Base-by-base conservation (phyloP, 2,329 filamentous ascomycete species). In the Drechslerella coelobrocha region DNA sequence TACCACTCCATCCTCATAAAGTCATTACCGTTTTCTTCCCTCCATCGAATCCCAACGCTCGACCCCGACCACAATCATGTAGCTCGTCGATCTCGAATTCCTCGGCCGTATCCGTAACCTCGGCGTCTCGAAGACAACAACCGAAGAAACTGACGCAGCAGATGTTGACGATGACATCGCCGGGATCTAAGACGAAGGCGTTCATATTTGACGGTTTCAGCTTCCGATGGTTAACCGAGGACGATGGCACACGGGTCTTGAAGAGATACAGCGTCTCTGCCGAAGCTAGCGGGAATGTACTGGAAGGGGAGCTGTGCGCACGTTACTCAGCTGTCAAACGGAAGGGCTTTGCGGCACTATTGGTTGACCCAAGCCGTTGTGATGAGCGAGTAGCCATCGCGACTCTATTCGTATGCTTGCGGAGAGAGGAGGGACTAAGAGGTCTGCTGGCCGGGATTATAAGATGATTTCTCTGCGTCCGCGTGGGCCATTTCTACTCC, bases 311-410 rank as follows among this genome's bases (percentile, higher is more conserved):
- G 47, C 17, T 71, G 21, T 71, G 66, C 48, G 66, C 66, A 4
- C 61, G 61, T 34, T 71, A 71, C 39, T 63, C 66, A 14, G 37
- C 54, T 50, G 62, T 63, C 21, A 71, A 71, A 47, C 59, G 66
- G 19, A 71, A 71, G 29, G 50, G 51, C 19, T 41, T 63, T 54
- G 47, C 66, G 10, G 61, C 54, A 17, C 27, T 71, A 29, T 47
- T 71, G 47, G 66, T 71, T 1, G 66, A 71, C n/a, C 66, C 66
- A 2, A 71, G 59, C 17, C 59, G 66, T 12, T 71, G 66, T 26
- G 66, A 71, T n/a, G 66, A 71, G 45, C 52, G 66, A n/a, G 66
- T 71, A 6, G 66, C 66, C 6, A 71, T 71, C 34, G 59, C 66
- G 37, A 71, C 66, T 0, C 53, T 71, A n/a, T 51, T 71, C 39